These are phyloP conservation scores for Xylogone sp. DNA, from an alignment of 2,329 filamentous ascomycete species.

Conservation along the genomic window DNA sequence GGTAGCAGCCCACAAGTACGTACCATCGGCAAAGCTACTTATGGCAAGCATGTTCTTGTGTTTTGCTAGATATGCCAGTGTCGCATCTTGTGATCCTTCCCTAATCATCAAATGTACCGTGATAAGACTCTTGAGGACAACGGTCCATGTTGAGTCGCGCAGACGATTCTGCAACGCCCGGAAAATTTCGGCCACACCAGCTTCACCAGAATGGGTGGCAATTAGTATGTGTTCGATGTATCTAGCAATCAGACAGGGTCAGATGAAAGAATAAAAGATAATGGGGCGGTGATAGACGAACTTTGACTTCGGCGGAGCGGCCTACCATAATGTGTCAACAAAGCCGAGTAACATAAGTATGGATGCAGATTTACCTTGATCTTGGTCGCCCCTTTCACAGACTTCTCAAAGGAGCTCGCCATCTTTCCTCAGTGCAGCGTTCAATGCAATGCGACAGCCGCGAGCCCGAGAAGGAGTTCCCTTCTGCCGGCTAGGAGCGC, in stretches of 20 bases:
- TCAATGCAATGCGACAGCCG: conserved; percentile 17
- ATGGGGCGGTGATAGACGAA: conserved; percentile 44
- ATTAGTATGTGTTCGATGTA: conserved; percentile 91
- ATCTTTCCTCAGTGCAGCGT: conserved; percentile 38
- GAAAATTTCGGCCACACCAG: conserved; percentile 93
- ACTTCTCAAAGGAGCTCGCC: conserved; percentile 95
- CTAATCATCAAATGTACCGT: conserved; percentile 97
- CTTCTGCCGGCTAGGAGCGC: neutral
- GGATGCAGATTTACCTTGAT: conserved; percentile 66
- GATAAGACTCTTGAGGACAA: conserved; percentile 96
- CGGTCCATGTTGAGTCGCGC: conserved; percentile 98
- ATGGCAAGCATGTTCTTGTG: conserved; percentile 82
- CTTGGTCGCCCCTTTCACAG: conserved; percentile 97
- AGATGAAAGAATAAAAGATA: conserved; percentile 6
- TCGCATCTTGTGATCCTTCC: conserved; percentile 86
- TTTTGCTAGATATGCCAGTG: conserved; percentile 77
- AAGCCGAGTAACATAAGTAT: neutral
- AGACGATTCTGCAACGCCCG: conserved; percentile 83
- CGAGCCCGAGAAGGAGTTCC: neutral
- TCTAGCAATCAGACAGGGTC: conserved; percentile 17
- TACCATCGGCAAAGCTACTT: conserved; percentile 89
- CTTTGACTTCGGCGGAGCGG: conserved; percentile 95
- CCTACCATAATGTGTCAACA: conserved; percentile 44
- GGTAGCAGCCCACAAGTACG: conserved; percentile 29
- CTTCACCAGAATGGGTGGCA: conserved; percentile 91